Base-by-base conservation (phyloP, 768 basidiomycete species). In the Botryobasidium botryosum region DNA sequence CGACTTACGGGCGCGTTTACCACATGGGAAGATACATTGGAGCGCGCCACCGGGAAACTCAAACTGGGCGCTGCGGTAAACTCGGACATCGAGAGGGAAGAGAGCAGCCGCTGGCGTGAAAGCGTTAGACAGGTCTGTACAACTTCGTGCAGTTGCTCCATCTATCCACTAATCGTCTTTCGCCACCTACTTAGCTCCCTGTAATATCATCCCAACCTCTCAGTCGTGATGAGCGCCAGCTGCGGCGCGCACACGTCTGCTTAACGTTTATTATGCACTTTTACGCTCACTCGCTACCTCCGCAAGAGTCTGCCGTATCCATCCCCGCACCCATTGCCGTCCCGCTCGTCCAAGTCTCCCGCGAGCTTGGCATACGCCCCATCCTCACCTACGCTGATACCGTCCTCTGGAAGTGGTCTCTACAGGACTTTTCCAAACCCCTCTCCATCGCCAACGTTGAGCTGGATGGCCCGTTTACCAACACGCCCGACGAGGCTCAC, bases 361-460 rank as follows among this genome's bases (percentile, higher is more conserved):
- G 65, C 0, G 63, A 77, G 36, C 73, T 94, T 7, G 75, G 81
- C 44, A 63, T 94, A 1, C 90, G 91, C 0, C 87, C 91, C 0
- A 66, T 92, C 32, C 68, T 88, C 46, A 94, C 88, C 3, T 94
- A 88, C 57, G 79, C 88, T 7, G 88, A 92, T 57, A 79, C 79
- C 24, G 88, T 94, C 6, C 70, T 94, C 23, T 94, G 88, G 62
- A 92, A 92, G 58, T 67, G 59, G 59, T 36, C 40, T 3, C 35
- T 51, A 18, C 35, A 28, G 10, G 51, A 60, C 45, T 49, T 49
- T 2, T n/a, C 38, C 2, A 18, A 24, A 6, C 46, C 49, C 3
- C 12, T 50, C 18, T 35, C 45, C 7, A 23, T 43, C 7, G 26
- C 39, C 4, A 96, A 85, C 54, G 65, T 90, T 41, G 69, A 70